A percentile compares a stretch with the other conserved stretches of the same genome.
phyloP scores from a whole-genome alignment of 345 rosid species.

The Populus tremula region DNA sequence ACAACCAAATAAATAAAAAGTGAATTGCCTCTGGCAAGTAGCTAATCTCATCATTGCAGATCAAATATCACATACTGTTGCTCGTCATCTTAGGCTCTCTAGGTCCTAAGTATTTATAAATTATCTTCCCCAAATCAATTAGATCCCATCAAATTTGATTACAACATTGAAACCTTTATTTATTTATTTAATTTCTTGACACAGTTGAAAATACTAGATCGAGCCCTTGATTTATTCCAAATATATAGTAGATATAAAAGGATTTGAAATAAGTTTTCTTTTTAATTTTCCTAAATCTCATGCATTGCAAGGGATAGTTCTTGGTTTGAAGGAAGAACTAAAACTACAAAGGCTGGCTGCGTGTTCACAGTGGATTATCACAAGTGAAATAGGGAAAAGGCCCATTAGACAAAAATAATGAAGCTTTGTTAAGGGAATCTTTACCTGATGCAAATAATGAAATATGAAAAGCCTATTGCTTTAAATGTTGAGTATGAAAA shows the following conservation, averaged over 20 bases:
- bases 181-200: too few relatives aligned
- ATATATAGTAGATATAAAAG: background rate
- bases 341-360: background rate
- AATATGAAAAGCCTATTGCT: background rate
- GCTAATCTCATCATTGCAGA: background rate
- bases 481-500: conserved; percentile 21
- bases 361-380: background rate
- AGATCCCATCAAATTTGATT: too few relatives aligned
- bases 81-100: background rate
- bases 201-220: too few relatives aligned
- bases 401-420: conserved; percentile 10
- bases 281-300: background rate
- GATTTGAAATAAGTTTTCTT: too few relatives aligned
- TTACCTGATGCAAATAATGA: conserved; percentile 17
- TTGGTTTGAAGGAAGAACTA: background rate
- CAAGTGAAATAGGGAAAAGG: background rate
- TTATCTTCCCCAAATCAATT: too few relatives aligned
- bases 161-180: too few relatives aligned
- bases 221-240: background rate
- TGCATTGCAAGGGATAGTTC: background rate
- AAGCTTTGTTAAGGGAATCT: conserved; percentile 34
- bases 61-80: background rate
- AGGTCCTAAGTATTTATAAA: background rate
- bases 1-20: background rate
- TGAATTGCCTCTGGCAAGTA: background rate